Conservation (phyloP, 2,329 filamentous ascomycete genomes). For the Botrytis galanthina region DNA sequence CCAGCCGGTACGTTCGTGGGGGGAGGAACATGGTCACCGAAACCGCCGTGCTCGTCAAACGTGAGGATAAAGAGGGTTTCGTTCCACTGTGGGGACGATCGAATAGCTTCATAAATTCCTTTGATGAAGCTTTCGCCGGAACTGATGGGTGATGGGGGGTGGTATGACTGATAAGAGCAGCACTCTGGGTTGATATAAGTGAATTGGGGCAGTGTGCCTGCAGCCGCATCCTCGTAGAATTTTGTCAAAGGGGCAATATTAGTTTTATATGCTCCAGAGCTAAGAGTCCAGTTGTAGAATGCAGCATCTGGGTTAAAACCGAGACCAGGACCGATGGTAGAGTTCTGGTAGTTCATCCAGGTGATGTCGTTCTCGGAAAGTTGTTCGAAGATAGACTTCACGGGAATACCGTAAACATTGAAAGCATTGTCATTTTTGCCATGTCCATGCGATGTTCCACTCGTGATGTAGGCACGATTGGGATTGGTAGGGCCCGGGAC, state of each 20-base stretch:
- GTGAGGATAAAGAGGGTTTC: slow-evolving; percentile 48
- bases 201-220: slow-evolving; percentile 45
- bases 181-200: slow-evolving; percentile 52
- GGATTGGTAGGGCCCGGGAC: slow-evolving; percentile 43
- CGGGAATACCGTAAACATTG: slow-evolving; percentile 39
- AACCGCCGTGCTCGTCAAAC: slow-evolving; percentile 49
- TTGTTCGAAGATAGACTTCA: slow-evolving; percentile 43
- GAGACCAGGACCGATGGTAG: slow-evolving; percentile 37
- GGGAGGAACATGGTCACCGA: slow-evolving; percentile 47
- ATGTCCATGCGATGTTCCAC: slow-evolving; percentile 43
- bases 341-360: slow-evolving; percentile 50
- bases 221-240: slow-evolving; percentile 46
- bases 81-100: slow-evolving; percentile 46
- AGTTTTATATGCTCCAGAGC: slow-evolving; percentile 39
- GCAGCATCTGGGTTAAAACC: slow-evolving; percentile 45
- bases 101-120: slow-evolving; percentile 46
- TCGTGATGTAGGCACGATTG: slow-evolving; percentile 39
- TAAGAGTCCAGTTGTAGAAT: slow-evolving; percentile 45
- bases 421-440: slow-evolving; percentile 42
- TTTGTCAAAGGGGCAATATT: slow-evolving; percentile 41
- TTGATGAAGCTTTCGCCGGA: slow-evolving; percentile 47
- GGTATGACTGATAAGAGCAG: slow-evolving; percentile 49
- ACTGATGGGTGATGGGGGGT: slow-evolving; percentile 45
- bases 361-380: slow-evolving; percentile 42
- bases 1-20: slow-evolving; percentile 43